Evolutionary conservation across 1,139 yeast species (phyloP), one percentile per base, ranked within the genome.

Genomic region (Nadsonia starkeyi-henricii): DNA sequence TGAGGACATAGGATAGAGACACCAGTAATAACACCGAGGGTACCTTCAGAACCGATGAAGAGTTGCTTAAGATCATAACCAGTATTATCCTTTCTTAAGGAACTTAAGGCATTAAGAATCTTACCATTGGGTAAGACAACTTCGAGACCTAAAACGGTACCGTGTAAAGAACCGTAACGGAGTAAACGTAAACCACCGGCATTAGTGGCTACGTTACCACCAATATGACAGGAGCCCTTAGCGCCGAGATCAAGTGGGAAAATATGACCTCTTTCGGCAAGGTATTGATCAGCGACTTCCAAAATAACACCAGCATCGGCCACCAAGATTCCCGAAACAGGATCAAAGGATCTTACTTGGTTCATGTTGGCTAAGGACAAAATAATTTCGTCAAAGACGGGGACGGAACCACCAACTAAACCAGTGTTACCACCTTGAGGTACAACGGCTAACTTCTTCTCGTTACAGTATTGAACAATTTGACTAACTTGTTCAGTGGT

Each of bases 361-460:
- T 86, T 88, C 72, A 91, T 62, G 58, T 75, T 75, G 33, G 83
- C 67, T 49, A 86, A 67, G 1, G 88, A 82, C 30, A 89, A 57
- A 33, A 89, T 74, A 46, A 91, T 78, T 66, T 89, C 98, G 63
- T 89, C 98, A 64, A 88, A 91, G 1, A 89, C 81, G 0, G 98
- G 96, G 28, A 81, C 79, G 1, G 95, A 83, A 1, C 97, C 98
- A 51, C 97, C 98, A 41, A 91, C 98, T 48, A 89, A 75, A 19
- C 96, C 96, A 2, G 97, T 89, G 65, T 89, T 89, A 53, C 98
- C 98, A 61, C 97, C 96, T 66, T 91, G 97, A 13, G 98, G 97
- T 5, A 86, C 96, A 45, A 89, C 81, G 0, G 97, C 96, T 41
- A 89, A 68, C 53, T 73, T 76, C 47, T 80, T 69, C 33, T 81